A percentile compares a stretch with the other conserved stretches of the same genome.
Evolutionary conservation across 2,329 filamentous ascomycete species (phyloP).

Genomic region (Phaeosphaeria sp.): DNA sequence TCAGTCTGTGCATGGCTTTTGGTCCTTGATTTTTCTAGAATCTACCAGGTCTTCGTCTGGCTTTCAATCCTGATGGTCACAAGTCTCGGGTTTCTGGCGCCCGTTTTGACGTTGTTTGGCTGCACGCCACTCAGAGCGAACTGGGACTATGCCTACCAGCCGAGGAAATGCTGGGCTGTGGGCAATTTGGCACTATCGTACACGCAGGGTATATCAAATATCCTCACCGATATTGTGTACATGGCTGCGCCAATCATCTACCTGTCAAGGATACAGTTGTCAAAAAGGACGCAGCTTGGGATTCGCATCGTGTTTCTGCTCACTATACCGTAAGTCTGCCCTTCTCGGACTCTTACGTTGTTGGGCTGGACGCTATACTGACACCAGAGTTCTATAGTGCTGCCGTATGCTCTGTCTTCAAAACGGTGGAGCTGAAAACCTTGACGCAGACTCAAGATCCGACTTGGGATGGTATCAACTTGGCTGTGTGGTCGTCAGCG

Average conservation of each 20-base stretch:
- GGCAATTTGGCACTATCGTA: conserved; percentile 17
- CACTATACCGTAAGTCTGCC: conserved; percentile 27
- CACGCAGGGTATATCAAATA: conserved; percentile 29
- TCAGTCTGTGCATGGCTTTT: conserved; percentile 39
- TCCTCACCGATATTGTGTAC: conserved; percentile 35
- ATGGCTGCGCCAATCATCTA: conserved; percentile 36
- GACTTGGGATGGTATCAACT: conserved; percentile 31
- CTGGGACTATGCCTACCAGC: conserved; percentile 26
- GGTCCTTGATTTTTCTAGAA: conserved; percentile 26
- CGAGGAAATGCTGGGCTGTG: conserved; percentile 25
- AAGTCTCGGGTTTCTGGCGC: conserved; percentile 29
- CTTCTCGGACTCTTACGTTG: background rate
- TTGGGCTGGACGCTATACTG: background rate
- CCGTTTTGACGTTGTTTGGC: conserved; percentile 24
- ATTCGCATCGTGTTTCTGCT: conserved; percentile 35
- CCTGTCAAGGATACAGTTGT: conserved; percentile 30
- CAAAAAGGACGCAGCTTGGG: conserved; percentile 32
- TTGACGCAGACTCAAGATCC: conserved; percentile 28
- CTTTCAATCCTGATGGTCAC: conserved; percentile 31
- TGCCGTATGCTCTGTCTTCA: conserved; percentile 31
- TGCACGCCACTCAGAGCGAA: conserved; percentile 36
- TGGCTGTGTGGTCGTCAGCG: conserved; percentile 30
- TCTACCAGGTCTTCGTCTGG: conserved; percentile 32
- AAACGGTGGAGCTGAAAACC: conserved; percentile 27
- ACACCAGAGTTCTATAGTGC: conserved; percentile 12